Evolutionary conservation across 192 early-diverging fungal species (phyloP).

Genomic region (Lobosporangium transversale): DNA sequence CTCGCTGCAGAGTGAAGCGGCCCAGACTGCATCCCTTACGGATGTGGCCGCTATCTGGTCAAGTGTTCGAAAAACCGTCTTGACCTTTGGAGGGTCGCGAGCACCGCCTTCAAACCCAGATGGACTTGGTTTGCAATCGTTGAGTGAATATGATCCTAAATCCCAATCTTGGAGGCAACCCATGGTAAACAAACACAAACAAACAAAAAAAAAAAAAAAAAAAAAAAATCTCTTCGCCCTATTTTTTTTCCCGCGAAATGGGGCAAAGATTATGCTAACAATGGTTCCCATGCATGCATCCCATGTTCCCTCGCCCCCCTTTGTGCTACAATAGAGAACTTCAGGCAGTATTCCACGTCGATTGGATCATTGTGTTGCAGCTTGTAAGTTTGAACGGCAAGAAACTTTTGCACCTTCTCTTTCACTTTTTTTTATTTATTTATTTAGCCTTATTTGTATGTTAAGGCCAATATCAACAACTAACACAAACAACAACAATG

Average conservation of each 20-base stretch:
- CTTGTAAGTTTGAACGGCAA: slow-evolving; percentile 14
- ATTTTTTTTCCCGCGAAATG: too few relatives aligned
- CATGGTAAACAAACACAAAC: too few relatives aligned
- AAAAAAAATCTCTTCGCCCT: too few relatives aligned
- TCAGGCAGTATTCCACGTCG: slow-evolving; percentile 18
- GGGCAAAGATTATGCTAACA: too few relatives aligned
- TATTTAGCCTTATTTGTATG: neutral
- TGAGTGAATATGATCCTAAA: slow-evolving; percentile 25
- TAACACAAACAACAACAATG: neutral
- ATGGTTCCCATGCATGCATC: too few relatives aligned
- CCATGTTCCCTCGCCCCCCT: too few relatives aligned
- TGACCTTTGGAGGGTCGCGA: slow-evolving; percentile 37
- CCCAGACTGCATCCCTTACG: slow-evolving; percentile 6
- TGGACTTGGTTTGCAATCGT: slow-evolving; percentile 9
- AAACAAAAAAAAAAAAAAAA: too few relatives aligned
- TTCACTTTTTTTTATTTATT: neutral
- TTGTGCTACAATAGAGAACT: slow-evolving; percentile 23
- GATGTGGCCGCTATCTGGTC: slow-evolving; percentile 35
- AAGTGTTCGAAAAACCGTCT: slow-evolving; percentile 7
- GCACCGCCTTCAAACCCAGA: neutral
- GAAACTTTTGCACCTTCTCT: neutral
- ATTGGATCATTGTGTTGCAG: slow-evolving; percentile 23
- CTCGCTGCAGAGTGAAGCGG: neutral
- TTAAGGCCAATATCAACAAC: neutral
- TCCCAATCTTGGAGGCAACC: neutral